Evolutionary conservation across 2,329 filamentous ascomycete genomes (phyloP).

Genomic region (Parastagonospora avenae): DNA sequence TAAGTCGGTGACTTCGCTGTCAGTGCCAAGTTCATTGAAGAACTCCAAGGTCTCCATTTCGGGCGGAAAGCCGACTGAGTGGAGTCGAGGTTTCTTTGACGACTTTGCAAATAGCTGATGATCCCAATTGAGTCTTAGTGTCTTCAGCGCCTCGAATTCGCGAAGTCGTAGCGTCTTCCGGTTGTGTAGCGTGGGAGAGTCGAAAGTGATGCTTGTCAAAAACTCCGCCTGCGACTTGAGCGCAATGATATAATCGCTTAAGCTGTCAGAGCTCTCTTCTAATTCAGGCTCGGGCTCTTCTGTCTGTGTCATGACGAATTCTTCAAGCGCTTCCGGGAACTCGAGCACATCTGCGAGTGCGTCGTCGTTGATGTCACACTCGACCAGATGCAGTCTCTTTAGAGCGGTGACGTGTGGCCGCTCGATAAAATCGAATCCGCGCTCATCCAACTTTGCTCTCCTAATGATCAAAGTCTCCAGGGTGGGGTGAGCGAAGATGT

Average conservation of each 20-base stretch:
- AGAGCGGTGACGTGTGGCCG: slow-evolving; percentile 35
- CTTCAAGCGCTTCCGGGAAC: slow-evolving; percentile 36
- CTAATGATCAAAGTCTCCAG: slow-evolving; percentile 35
- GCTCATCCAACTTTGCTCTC: slow-evolving; percentile 37
- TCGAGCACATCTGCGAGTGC: slow-evolving; percentile 38
- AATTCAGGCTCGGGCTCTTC: slow-evolving; percentile 38
- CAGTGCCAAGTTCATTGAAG: slow-evolving; percentile 39
- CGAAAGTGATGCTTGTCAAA: slow-evolving; percentile 36
- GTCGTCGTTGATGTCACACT: slow-evolving; percentile 43
- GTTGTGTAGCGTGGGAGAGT: slow-evolving; percentile 32
- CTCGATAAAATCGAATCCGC: slow-evolving; percentile 38
- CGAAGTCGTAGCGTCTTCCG: slow-evolving; percentile 37
- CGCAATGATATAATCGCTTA: slow-evolving; percentile 39
- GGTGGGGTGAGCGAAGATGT: slow-evolving; percentile 40
- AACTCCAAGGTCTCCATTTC: slow-evolving; percentile 35
- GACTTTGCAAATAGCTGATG: slow-evolving; percentile 41
- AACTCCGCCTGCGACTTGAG: slow-evolving; percentile 35
- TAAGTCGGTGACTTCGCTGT: slow-evolving; percentile 37
- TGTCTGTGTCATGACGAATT: slow-evolving; percentile 39
- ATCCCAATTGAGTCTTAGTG: slow-evolving; percentile 37
- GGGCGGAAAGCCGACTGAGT: slow-evolving; percentile 38
- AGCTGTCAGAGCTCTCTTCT: slow-evolving; percentile 39
- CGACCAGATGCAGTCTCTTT: slow-evolving; percentile 34
- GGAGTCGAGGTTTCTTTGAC: slow-evolving; percentile 37
- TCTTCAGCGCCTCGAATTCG: slow-evolving; percentile 31